Evolutionary conservation across 2,329 filamentous ascomycete genomes (phyloP).

Genomic region (Bertia moriformis): DNA sequence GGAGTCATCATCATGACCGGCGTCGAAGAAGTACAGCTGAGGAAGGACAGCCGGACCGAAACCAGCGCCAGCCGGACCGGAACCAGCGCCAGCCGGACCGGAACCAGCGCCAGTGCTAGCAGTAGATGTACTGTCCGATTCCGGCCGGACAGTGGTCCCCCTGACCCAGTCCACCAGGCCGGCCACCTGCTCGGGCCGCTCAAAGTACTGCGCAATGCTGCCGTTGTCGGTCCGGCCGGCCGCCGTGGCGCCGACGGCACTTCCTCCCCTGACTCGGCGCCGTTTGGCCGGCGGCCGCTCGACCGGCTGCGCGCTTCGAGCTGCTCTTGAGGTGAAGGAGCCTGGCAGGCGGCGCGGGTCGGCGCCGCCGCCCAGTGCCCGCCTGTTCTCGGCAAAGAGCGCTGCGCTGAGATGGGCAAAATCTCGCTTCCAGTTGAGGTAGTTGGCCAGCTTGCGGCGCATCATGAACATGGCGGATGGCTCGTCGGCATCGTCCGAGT

Average conservation of each 20-base stretch:
- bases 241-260: constrained; percentile 32
- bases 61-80: too few species aligned
- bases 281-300: constrained; percentile 73
- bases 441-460: constrained; percentile 71
- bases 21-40: too few species aligned
- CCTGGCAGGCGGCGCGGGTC: constrained; percentile 33
- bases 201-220: constrained; percentile 64
- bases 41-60: too few species aligned
- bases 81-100: too few species aligned
- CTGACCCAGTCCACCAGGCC: constrained; percentile 45
- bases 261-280: constrained; percentile 69
- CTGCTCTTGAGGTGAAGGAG: constrained; percentile 24
- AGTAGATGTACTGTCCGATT: too few species aligned
- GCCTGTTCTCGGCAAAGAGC: constrained; percentile 68
- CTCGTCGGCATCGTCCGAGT: constrained; percentile 37
- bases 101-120: too few species aligned
- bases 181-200: constrained; percentile 70
- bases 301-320: constrained; percentile 44
- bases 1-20: too few species aligned
- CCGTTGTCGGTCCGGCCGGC: constrained; percentile 56
- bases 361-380: constrained; percentile 52
- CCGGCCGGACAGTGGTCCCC: too few species aligned
- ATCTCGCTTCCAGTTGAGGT: constrained; percentile 78
- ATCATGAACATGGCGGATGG: constrained; percentile 78
- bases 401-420: constrained; percentile 73